phyloP scores from a whole-genome alignment of 2,329 filamentous ascomycete genomes.

The Calonectria naviculata region DNA sequence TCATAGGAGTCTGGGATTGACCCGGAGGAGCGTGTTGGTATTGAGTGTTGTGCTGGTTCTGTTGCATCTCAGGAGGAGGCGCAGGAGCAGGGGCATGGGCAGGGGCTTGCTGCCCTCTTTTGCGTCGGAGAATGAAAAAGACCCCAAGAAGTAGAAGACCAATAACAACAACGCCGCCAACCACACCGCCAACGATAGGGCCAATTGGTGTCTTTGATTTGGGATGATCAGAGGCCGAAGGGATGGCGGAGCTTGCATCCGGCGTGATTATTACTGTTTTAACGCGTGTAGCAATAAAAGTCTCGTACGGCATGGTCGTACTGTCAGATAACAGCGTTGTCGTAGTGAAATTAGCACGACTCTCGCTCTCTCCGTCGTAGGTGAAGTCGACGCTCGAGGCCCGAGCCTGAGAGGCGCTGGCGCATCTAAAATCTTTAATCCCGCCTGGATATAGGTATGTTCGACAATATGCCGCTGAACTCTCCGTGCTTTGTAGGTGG shows the following conservation, averaged over 20 bases:
- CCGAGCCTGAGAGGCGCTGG: neutral
- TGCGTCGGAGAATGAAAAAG: neutral
- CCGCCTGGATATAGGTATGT: neutral
- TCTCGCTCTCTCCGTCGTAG: neutral
- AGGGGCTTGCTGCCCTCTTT: neutral
- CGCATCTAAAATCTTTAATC: neutral
- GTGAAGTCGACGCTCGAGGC: neutral
- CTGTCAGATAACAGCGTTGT: neutral
- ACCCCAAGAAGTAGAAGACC: neutral
- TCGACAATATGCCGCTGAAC: neutral
- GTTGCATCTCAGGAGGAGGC: neutral
- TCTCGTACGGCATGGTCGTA: neutral
- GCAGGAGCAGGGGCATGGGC: neutral
- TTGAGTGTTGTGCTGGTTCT: neutral
- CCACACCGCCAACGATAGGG: neutral
- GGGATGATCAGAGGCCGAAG: neutral
- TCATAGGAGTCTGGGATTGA: neutral
- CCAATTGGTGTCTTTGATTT: neutral
- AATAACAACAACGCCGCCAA: neutral
- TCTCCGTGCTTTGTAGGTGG: neutral
- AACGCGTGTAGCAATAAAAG: too few relatives aligned
- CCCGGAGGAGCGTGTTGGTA: neutral
- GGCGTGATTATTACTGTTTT: neutral
- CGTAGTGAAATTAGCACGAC: neutral
- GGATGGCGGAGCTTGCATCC: neutral